Base-by-base conservation (phyloP, 306 rosid genomes). In the Cicer yamashitae region DNA sequence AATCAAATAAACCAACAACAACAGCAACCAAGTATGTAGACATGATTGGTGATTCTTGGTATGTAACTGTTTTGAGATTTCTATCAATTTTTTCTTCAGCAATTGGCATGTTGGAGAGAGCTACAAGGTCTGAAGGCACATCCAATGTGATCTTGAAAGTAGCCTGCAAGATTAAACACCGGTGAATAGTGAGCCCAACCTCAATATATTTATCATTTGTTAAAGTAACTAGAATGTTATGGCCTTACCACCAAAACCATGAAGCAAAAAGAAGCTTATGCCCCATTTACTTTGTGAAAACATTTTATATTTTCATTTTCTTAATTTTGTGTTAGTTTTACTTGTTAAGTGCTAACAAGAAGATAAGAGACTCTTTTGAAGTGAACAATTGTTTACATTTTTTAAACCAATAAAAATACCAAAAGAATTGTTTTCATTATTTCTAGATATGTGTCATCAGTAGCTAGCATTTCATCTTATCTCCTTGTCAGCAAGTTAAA, bases 41-140 rank as follows among this genome's bases (percentile, higher is more conserved):
- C 98, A 94, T 94, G 68, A 88, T 81, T 41, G 98, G 97, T 22
- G 98, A 87, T 83, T 94, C 98, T 75, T 83, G 84, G 76, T 79
- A 94, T 10, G 89, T 75, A 77, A 94, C 93, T 13, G 85, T 90
- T 85, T 87, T 94, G 44, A 85, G 73, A 72, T 81, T 65, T 18
- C 93, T 96, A 56, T 87, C 71, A 66, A 74, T 74, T 84, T 81
- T 88, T 86, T 94, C 98, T 79, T 86, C 93, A 52, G 76, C 25
- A 76, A 91, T 37, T n/a, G 97, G 97, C 98, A 94, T 90, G 90
- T 94, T 94, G 82, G 98, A 94, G 65, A 94, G 97, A 43, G 97
- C 96, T 59, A 89, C 78, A 18, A 89, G 71, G 59, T 91, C 91
- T 1, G 82, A 82, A 78, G 98, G 97, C 79, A 94, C 94, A 70